A percentile compares a stretch with the other conserved stretches of the same genome.
phyloP scores from a whole-genome alignment of 148 eudicot species.

The Rhododendron kiyosumense region DNA sequence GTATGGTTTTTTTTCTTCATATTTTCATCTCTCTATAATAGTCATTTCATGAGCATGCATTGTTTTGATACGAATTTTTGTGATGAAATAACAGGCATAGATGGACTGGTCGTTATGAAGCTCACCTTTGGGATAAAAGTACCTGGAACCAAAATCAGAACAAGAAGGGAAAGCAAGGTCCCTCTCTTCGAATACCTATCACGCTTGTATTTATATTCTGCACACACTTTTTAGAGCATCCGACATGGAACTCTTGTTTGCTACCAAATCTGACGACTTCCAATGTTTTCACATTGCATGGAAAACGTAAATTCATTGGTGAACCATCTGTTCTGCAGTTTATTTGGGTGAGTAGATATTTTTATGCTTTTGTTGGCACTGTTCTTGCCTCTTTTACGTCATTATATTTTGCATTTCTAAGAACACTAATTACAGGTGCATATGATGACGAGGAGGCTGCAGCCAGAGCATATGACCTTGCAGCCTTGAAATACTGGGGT shows the following conservation, averaged over 20 bases:
- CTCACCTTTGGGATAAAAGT: slow-evolving; percentile 98
- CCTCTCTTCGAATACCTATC: neutral
- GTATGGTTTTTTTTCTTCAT: neutral
- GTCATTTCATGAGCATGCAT: neutral
- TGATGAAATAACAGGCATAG: slow-evolving; percentile 60
- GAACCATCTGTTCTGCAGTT: slow-evolving; percentile 44
- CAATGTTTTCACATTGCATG: slow-evolving; percentile 22
- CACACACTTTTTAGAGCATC: neutral
- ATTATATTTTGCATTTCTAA: neutral
- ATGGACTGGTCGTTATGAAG: slow-evolving; percentile 99
- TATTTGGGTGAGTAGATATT: slow-evolving; percentile 71
- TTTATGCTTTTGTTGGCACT: neutral
- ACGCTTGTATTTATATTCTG: neutral
- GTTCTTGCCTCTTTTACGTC: neutral
- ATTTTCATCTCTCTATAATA: neutral
- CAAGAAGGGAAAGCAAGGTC: slow-evolving; percentile 98
- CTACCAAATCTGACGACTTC: slow-evolving; percentile 21
- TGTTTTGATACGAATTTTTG: neutral
- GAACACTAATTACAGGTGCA: slow-evolving; percentile 51
- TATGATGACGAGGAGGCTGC: slow-evolving; percentile 99
- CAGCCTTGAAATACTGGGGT: slow-evolving; percentile 98
- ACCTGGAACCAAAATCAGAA: slow-evolving; percentile 99
- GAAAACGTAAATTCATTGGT: slow-evolving; percentile 16
- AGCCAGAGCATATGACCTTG: slow-evolving; percentile 99
- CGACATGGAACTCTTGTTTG: neutral